Evolutionary conservation across 75 land plant genomes (phyloP).

Genomic region (Pseudotsuga menziesii): DNA sequence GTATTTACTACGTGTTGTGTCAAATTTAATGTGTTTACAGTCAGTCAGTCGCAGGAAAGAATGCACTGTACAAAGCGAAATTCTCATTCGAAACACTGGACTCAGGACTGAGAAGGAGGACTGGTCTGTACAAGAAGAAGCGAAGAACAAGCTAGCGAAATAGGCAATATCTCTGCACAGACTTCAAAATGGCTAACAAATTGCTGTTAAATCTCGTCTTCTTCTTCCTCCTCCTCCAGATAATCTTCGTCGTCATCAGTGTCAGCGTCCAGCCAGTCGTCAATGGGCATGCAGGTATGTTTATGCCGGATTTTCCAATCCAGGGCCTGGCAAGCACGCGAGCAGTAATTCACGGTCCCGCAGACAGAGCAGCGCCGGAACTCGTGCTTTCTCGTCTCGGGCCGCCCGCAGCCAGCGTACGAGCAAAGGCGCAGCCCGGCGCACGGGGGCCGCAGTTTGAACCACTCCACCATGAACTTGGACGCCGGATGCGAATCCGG

Average conservation of each 20-base stretch:
- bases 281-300: conserved; percentile 61
- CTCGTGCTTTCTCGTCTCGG: conserved; percentile 81
- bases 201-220: background rate
- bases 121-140: too few species aligned
- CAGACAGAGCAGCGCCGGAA: conserved; percentile 89
- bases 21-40: too few species aligned
- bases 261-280: conserved; percentile 57
- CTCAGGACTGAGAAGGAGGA: too few species aligned
- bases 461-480: conserved; percentile 78
- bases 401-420: conserved; percentile 72
- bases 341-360: conserved; percentile 86
- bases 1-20: too few species aligned
- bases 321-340: conserved; percentile 86
- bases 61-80: too few species aligned
- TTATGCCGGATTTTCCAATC: conserved; percentile 86
- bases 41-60: too few species aligned
- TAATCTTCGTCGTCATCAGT: conserved; percentile 21
- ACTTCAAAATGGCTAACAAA: too few species aligned
- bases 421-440: conserved; percentile 63
- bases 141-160: too few species aligned
- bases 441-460: conserved; percentile 17
- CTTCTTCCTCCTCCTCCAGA: too few species aligned
- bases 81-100: too few species aligned
- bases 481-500: conserved; percentile 71
- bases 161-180: too few species aligned